phyloP scores from a whole-genome alignment of 2,329 filamentous ascomycete species.

The Paramyrothecium sp. region DNA sequence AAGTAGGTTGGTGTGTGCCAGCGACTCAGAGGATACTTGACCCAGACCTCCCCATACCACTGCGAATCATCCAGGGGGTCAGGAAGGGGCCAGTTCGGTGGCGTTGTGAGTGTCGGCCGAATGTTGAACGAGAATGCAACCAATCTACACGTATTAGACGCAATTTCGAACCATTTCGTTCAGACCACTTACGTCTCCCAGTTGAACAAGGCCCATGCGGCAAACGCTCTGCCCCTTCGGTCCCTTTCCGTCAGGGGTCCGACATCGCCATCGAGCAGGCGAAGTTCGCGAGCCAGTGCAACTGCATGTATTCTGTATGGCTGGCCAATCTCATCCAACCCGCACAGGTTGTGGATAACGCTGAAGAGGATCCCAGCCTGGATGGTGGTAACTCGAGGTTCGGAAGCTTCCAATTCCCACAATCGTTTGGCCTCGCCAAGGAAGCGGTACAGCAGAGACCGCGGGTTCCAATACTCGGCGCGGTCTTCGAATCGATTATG shows the following conservation, averaged over 20 bases:
- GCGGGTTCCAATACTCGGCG: constrained; percentile 33
- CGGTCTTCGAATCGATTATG: constrained; percentile 22
- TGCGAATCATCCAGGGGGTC: constrained; percentile 13
- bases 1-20: constrained; percentile 19
- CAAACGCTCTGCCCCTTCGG: constrained; percentile 17
- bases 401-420: constrained; percentile 31
- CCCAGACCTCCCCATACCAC: constrained; percentile 34
- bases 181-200: constrained; percentile 25
- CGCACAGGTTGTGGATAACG: constrained; percentile 27
- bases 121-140: constrained; percentile 20
- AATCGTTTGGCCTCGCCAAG: constrained; percentile 35
- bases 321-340: constrained; percentile 34
- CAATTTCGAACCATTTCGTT: background rate
- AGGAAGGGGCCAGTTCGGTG: constrained; percentile 28
- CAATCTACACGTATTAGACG: constrained; percentile 8
- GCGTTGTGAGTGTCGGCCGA: constrained; percentile 23
- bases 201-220: constrained; percentile 34
- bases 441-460: constrained; percentile 32
- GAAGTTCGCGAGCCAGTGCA: constrained; percentile 26
- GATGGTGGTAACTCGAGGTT: constrained; percentile 28
- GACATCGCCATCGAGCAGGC: constrained; percentile 22
- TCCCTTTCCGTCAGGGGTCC: constrained; percentile 13
- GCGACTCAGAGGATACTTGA: constrained; percentile 29
- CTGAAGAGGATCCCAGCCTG: constrained; percentile 33
- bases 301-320: constrained; percentile 29